Evolutionary conservation across 192 early-diverging fungal genomes (phyloP), one percentile per base, ranked within the genome.

Genomic region (Podochytrium sp.): DNA sequence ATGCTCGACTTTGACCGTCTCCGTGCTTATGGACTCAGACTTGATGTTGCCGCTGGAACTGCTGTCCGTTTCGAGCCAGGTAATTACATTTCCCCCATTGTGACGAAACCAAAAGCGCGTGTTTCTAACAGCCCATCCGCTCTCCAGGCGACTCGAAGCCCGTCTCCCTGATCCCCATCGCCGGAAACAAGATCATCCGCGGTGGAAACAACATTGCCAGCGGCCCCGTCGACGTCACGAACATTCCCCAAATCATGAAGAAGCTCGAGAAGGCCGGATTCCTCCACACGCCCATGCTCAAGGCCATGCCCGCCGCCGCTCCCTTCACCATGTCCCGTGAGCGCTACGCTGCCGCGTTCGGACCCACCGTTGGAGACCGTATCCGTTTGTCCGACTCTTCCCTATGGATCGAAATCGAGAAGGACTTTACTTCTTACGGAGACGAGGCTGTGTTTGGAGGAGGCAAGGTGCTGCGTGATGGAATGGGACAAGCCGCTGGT

Each of bases 381-480:
- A 86, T 99, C 20, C 86, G 94, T 38, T 80, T 99, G 50, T 96
- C 89, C 20, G 95, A 99, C 77, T 94, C 93, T 23, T 76, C 85
- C 61, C 32, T 69, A 33, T 71, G 69, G 69, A 71, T 82, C 97
- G 62, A 93, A 60, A 89, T 99, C 55, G 97, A 99, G 79, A 85
- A 85, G 71, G 97, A 99, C 74, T 92, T 78, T 37, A 96, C 97
- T 0, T 79, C 87, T 14, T 97, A 96, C 74, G 97, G 97, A 42
- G 96, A 99, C 72, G 97, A 99, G 78, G 91, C 90, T 75, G 95
- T 96, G 74, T 98, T 98, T 87, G 96, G 96, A 47, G 95, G 95
- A 62, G 95, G 95, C 52, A 96, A 84, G 73, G 95, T 95, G 10
- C 81, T 96, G 76, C 69, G 69, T 59, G 96, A 97, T 71, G 97